These are phyloP conservation scores for Bisporella sp. DNA, from an alignment of 2,329 filamentous ascomycete genomes.

Conservation along the genomic window DNA sequence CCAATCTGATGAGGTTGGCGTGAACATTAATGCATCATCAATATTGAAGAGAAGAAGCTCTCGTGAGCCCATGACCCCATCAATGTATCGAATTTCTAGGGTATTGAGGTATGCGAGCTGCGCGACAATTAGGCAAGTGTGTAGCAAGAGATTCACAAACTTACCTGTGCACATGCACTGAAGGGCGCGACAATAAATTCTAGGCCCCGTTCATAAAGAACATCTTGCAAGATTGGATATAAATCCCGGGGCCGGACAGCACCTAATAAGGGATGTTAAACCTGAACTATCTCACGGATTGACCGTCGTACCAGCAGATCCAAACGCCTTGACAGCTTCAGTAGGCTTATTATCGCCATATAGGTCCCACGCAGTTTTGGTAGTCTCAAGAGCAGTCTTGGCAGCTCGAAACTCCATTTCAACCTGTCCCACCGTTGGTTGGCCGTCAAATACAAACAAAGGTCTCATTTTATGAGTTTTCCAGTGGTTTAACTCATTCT, in stretches of 20 bases:
- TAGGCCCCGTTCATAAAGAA: conserved; percentile 61
- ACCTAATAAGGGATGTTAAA: conserved; percentile 41
- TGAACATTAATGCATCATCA: conserved; percentile 65
- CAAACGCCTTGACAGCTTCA: conserved; percentile 80
- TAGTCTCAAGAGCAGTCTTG: conserved; percentile 59
- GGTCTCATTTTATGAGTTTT: conserved; percentile 64
- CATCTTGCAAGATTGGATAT: conserved; percentile 68
- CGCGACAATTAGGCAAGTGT: not conserved
- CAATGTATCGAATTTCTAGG: conserved; percentile 58
- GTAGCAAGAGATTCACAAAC: conserved; percentile 20
- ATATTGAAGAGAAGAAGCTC: conserved; percentile 83
- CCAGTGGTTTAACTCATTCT: conserved; percentile 69
- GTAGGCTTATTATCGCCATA: conserved; percentile 78
- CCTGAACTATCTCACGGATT: not conserved
- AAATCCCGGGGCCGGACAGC: conserved; percentile 66
- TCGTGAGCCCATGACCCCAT: conserved; percentile 75
- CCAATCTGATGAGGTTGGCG: conserved; percentile 58
- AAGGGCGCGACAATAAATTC: conserved; percentile 81
- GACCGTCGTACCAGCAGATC: conserved; percentile 60
- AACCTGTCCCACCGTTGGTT: conserved; percentile 71
- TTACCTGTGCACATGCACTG: conserved; percentile 79
- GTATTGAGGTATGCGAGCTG: conserved; percentile 75
- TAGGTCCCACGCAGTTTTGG: conserved; percentile 75
- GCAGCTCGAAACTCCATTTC: conserved; percentile 59
- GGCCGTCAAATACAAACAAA: conserved; percentile 87